Percentiles rank a stretch among this genome's conserved stretches.
Evolutionary conservation across 75 land plant species (phyloP).

Genomic region (Sequoiadendron giganteum): DNA sequence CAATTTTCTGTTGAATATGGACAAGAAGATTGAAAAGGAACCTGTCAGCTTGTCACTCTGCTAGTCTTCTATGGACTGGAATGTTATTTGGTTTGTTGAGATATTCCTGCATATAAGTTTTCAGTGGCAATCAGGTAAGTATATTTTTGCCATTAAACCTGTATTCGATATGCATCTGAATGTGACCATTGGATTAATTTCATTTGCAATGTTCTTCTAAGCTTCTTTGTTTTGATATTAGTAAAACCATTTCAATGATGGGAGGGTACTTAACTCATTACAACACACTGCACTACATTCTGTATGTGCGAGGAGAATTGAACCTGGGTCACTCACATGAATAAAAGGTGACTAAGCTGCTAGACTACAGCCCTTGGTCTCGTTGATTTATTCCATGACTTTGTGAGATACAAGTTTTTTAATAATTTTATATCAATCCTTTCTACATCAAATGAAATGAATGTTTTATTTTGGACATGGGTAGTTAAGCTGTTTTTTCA

Average conservation of each 20-base stretch:
- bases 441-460: not conserved
- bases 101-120: not conserved
- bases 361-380: not conserved
- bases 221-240: not conserved
- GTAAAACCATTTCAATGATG: not conserved
- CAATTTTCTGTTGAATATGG: not conserved
- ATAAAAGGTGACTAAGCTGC: not conserved
- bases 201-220: not conserved
- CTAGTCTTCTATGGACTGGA: not conserved
- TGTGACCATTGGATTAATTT: not conserved
- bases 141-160: not conserved
- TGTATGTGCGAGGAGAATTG: not conserved
- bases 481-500: not conserved
- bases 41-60: not conserved
- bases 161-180: not conserved
- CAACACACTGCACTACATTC: not conserved
- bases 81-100: not conserved
- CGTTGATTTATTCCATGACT: not conserved
- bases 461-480: not conserved
- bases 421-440: not conserved
- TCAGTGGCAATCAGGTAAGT: not conserved
- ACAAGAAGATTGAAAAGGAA: not conserved
- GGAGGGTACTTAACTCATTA: not conserved
- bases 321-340: not conserved
- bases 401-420: not conserved